Evolutionary conservation across 2,329 filamentous ascomycete genomes (phyloP).

Genomic region (Clonostachys solani): DNA sequence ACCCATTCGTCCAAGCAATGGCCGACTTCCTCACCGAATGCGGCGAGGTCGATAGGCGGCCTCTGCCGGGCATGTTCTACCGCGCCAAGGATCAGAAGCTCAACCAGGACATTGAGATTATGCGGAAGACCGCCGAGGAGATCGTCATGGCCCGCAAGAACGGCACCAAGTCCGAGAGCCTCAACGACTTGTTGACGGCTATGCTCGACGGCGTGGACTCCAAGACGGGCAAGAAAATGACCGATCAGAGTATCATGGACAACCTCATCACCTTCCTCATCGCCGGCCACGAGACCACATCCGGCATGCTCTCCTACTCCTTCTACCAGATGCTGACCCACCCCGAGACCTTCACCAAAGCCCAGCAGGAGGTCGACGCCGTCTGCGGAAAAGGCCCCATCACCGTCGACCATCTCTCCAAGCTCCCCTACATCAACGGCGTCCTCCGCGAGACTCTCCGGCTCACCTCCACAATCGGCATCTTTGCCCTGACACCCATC

Average conservation of each 20-base stretch:
- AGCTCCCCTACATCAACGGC: slow-evolving; percentile 60
- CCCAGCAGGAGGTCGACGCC: slow-evolving; percentile 57
- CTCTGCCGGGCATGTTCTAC: neutral
- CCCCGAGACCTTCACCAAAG: slow-evolving; percentile 47
- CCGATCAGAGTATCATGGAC: slow-evolving; percentile 54
- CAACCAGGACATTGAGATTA: slow-evolving; percentile 32
- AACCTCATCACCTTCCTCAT: slow-evolving; percentile 68
- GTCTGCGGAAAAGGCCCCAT: slow-evolving; percentile 53
- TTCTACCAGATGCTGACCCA: slow-evolving; percentile 57
- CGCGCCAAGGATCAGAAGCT: neutral
- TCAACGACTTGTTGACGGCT: slow-evolving; percentile 60
- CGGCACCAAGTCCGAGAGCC: slow-evolving; percentile 42
- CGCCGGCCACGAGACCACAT: slow-evolving; percentile 62
- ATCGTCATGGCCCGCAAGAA: slow-evolving; percentile 44
- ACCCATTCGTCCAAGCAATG: slow-evolving; percentile 68
- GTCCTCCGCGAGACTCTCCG: slow-evolving; percentile 51
- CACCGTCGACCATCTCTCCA: slow-evolving; percentile 51
- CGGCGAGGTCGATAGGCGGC: slow-evolving; percentile 29
- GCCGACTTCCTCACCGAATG: slow-evolving; percentile 50
- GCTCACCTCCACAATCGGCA: slow-evolving; percentile 15
- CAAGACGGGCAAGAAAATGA: slow-evolving; percentile 57
- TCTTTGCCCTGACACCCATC: slow-evolving; percentile 14
- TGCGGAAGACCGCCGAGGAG: slow-evolving; percentile 44
- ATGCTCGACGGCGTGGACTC: slow-evolving; percentile 62
- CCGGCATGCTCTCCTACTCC: slow-evolving; percentile 54